Evolutionary conservation across 2,329 filamentous ascomycete genomes (phyloP).

Genomic region (Fusarium chuoi): DNA sequence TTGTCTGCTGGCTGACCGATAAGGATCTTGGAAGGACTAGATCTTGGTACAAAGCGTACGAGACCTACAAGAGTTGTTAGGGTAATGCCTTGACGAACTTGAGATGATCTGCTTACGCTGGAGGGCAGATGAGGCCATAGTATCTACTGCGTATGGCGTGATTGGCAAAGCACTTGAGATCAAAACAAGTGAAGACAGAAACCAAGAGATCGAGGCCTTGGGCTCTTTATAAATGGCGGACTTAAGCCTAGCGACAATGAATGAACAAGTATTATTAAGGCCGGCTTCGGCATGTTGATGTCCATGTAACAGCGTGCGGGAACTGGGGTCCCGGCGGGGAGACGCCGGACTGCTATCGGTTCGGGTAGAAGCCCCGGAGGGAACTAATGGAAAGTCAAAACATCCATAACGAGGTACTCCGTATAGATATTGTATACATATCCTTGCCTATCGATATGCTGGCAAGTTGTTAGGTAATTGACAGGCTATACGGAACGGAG

Average conservation of each 20-base stretch:
- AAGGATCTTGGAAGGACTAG: conserved; percentile 58
- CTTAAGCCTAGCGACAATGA: background rate
- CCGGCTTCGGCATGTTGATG: conserved; percentile 28
- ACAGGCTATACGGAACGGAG: background rate
- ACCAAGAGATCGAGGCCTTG: background rate
- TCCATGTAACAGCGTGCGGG: conserved; percentile 15
- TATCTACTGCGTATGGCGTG: background rate
- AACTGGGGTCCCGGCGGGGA: conserved; percentile 15
- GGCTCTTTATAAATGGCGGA: conserved; percentile 26
- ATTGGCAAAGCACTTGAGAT: background rate
- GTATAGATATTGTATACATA: no score
- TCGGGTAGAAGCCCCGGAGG: background rate
- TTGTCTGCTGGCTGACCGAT: conserved; percentile 66
- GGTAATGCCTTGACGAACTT: background rate
- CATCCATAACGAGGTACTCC: background rate
- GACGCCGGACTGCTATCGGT: conserved; percentile 13
- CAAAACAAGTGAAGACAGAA: background rate
- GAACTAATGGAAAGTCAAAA: background rate
- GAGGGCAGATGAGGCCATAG: conserved; percentile 37
- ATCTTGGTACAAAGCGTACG: conserved; percentile 67
- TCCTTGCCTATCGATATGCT: background rate
- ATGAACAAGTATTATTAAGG: conserved; percentile 4
- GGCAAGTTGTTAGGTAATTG: background rate
- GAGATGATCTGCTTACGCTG: conserved; percentile 28
- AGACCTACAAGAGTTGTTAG: conserved; percentile 55